A percentile compares a stretch with the other conserved stretches of the same genome.
These are phyloP conservation scores for Penstemon eatonii DNA, from an alignment of 257 asterid species.

Conservation along the genomic window DNA sequence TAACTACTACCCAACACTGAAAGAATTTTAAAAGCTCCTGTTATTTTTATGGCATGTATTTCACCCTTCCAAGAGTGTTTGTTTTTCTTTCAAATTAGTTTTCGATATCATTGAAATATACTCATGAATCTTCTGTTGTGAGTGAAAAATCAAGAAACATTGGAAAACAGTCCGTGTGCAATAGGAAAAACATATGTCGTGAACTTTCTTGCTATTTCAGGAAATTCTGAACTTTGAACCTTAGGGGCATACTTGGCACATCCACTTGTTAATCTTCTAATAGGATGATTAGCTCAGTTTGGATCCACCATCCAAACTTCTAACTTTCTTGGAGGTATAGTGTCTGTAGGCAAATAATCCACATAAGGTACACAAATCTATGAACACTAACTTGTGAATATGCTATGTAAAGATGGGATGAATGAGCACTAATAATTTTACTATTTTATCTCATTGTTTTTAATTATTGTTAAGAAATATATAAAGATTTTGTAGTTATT, in stretches of 20 bases:
- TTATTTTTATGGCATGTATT: neutral
- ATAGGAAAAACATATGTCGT: neutral
- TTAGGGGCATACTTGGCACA: neutral
- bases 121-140: neutral
- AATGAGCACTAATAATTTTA: neutral
- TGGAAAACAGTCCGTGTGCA: neutral
- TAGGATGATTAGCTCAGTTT: neutral
- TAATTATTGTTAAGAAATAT: neutral
- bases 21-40: neutral
- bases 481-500: neutral
- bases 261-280: neutral
- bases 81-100: no score
- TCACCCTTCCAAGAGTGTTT: neutral
- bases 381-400: neutral
- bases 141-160: neutral
- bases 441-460: neutral
- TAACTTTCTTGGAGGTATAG: neutral
- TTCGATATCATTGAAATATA: neutral
- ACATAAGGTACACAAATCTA: neutral
- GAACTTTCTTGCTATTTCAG: neutral
- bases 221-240: neutral
- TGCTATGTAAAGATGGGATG: neutral
- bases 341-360: neutral
- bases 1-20: neutral
- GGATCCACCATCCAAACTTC: neutral